These are phyloP conservation scores for Hordeum pubiflorum DNA, from an alignment of 202 grass and related monocot genomes.

Conservation along the genomic window DNA sequence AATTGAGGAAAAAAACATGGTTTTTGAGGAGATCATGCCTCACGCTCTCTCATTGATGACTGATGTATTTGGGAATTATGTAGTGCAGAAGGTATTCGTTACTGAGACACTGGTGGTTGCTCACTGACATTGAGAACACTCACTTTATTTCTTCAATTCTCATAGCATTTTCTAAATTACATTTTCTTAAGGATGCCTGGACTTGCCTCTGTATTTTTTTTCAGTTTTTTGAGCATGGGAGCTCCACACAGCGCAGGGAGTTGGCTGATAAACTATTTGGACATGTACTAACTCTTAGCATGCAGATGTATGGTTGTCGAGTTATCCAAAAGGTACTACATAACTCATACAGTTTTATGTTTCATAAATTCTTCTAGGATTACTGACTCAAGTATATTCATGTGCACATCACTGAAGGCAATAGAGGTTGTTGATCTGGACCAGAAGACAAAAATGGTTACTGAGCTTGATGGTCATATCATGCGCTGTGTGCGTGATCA, in stretches of 20 bases:
- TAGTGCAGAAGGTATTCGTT: slow-evolving; percentile 78
- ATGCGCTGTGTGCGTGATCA: slow-evolving; percentile 91
- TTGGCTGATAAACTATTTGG: slow-evolving; percentile 77
- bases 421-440: slow-evolving; percentile 91
- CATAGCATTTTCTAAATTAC: slow-evolving; percentile 1
- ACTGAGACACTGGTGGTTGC: neutral
- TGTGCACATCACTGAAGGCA: slow-evolving; percentile 47
- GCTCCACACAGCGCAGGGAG: slow-evolving; percentile 57
- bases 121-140: neutral
- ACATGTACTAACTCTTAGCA: slow-evolving; percentile 78
- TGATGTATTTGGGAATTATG: slow-evolving; percentile 96
- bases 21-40: slow-evolving; percentile 89
- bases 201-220: neutral
- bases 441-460: slow-evolving; percentile 90
- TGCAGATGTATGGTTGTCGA: slow-evolving; percentile 98
- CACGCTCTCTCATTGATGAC: slow-evolving; percentile 77
- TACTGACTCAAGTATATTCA: neutral
- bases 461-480: slow-evolving; percentile 70
- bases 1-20: slow-evolving; percentile 79
- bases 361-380: neutral
- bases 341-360: neutral
- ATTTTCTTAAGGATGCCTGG: slow-evolving; percentile 11
- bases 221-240: slow-evolving; percentile 90
- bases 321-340: slow-evolving; percentile 91
- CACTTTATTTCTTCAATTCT: slow-evolving; percentile 20